phyloP scores from a whole-genome alignment of 2,329 filamentous ascomycete genomes.

The Hymenoscyphus fructigenus region DNA sequence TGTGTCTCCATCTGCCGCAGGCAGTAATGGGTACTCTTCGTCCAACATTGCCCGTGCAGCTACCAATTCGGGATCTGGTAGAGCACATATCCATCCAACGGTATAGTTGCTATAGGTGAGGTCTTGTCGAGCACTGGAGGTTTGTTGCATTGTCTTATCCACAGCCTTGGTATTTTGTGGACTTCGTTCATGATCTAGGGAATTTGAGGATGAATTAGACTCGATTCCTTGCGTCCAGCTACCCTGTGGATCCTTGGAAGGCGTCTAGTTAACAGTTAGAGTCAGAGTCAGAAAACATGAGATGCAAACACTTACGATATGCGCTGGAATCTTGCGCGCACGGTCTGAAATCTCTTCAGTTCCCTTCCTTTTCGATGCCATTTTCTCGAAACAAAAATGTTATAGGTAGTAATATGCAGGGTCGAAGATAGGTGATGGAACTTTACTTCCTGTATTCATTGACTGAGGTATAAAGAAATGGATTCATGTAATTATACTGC shows the following conservation, averaged over 20 bases:
- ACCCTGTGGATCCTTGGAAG: not conserved
- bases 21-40: constrained; percentile 10
- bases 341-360: not conserved
- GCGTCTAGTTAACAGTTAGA: not conserved
- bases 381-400: not conserved
- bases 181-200: not conserved
- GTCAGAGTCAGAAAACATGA: not conserved
- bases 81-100: constrained; percentile 33
- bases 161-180: not conserved
- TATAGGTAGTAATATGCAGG: not conserved
- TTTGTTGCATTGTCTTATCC: not conserved
- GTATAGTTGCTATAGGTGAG: constrained; percentile 21
- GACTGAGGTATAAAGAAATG: not conserved
- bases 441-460: not conserved
- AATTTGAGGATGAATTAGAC: not conserved
- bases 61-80: constrained; percentile 26
- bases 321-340: not conserved
- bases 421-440: not conserved
- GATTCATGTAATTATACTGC: not conserved
- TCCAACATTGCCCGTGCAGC: constrained; percentile 24
- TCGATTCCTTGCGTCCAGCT: not conserved
- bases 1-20: constrained; percentile 8
- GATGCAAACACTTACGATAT: not conserved
- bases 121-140: not conserved
- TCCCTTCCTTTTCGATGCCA: not conserved